Evolutionary conservation across 495 filamentous ascomycete genomes (phyloP).

Genomic region (Neurospora africana): DNA sequence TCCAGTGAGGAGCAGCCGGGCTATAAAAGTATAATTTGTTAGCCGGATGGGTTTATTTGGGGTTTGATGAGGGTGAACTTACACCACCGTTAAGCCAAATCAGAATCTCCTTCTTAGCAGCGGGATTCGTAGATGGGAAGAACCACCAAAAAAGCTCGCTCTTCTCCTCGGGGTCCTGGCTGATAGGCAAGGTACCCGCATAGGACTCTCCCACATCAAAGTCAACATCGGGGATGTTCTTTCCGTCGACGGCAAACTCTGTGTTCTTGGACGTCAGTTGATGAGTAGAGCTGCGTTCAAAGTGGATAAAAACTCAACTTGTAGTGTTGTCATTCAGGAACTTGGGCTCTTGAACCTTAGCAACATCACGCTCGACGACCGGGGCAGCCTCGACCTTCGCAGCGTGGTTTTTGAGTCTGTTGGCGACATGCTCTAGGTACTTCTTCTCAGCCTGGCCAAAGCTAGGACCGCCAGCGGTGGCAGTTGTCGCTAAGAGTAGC

Average conservation of each 20-base stretch:
- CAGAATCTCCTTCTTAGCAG: conserved; percentile 53
- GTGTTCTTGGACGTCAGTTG: not conserved
- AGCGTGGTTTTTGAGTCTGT: conserved; percentile 5
- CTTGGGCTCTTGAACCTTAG: conserved; percentile 4
- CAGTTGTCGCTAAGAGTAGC: conserved; percentile 17
- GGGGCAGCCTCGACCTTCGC: not conserved
- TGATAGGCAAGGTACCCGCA: conserved; percentile 59
- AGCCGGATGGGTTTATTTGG: too few species aligned
- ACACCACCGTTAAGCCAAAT: conserved; percentile 65
- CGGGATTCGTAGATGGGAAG: conserved; percentile 51
- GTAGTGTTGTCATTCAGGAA: conserved; percentile 29
- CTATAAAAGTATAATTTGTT: conserved; percentile 5
- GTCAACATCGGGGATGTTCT: conserved; percentile 56
- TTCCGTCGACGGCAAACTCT: conserved; percentile 60
- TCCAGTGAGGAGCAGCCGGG: conserved; percentile 59
- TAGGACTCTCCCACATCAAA: conserved; percentile 73
- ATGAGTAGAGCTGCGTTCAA: not conserved
- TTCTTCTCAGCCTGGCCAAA: conserved; percentile 28
- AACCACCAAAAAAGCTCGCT: conserved; percentile 69
- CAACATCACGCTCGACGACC: not conserved
- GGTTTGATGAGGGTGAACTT: conserved; percentile 6
- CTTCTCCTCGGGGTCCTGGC: conserved; percentile 36
- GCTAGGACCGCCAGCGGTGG: conserved; percentile 18
- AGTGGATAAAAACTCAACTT: conserved; percentile 13
- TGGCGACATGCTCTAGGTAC: conserved; percentile 15